Base-by-base conservation (phyloP, 1,284 basidiomycete genomes). In the Trametes hirsuta region DNA sequence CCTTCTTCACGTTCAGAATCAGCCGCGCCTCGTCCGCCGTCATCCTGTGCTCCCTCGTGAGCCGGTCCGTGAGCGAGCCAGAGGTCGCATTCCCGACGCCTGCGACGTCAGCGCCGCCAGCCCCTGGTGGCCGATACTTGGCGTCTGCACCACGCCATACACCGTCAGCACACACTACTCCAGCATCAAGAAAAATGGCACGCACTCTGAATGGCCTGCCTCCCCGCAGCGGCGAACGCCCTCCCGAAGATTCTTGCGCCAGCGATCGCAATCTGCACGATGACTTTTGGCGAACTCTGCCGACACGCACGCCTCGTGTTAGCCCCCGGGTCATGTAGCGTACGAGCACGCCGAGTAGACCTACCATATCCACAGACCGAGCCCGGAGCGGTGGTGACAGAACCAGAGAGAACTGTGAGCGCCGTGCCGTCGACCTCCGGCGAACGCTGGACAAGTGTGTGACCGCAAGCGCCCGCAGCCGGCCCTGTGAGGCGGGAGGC, bases 11-110 rank as follows among this genome's bases (percentile, higher is more conserved):
- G 74, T 99, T 98, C 67, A 99, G 79, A 71, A 99, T 96, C 62
- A 98, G 79, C 68, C 91, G 90, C 24, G 97, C 97, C 79, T 99
- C 97, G 67, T 99, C 97, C 66, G 97, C 72, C 22, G 94, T 95
- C 96, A 99, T 97, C 47, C 90, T 86, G 71, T 96, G 90, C 66
- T 92, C 85, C 62, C 91, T 83, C 55, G 93, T 93, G 53, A 95
- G 76, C 67, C 83, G 84, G 80, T 95, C 92, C 14, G 90, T 88
- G 18, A 80, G 66, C 40, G 88, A 91, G 56, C 86, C 85, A 42
- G 90, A 88, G 14, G 81, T 91, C 11, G 93, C 89, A 63, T 88
- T 81, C 58, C 86, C 84, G 15, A 93, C 83, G 48, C 91, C 91
- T 15, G 84, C 83, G 51, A 82, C 85, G 62, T 93, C 91, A 53